A percentile compares a stretch with the other conserved stretches of the same genome.
Evolutionary conservation across 768 basidiomycete species (phyloP).

Genomic region (Kwoniella sp.): DNA sequence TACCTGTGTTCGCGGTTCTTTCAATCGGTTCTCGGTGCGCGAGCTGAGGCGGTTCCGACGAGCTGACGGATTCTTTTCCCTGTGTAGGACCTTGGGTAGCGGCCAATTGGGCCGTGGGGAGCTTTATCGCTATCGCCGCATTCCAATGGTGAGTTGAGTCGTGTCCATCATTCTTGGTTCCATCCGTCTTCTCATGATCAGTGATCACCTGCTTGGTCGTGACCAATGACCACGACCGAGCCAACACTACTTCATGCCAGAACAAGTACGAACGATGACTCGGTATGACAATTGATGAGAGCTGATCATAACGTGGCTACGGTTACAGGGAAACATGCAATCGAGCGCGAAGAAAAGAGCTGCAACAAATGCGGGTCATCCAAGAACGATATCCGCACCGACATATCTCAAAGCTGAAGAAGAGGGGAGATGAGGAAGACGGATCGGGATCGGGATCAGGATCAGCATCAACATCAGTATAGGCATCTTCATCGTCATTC

Average conservation of each 20-base stretch:
- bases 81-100: conserved; percentile 28
- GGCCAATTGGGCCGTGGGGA: conserved; percentile 52
- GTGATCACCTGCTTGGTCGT: too few species aligned
- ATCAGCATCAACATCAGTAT: background rate
- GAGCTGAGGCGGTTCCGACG: background rate
- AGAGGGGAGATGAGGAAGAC: conserved; percentile 9
- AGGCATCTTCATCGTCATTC: background rate
- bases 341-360: conserved; percentile 45
- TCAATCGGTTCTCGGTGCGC: too few species aligned
- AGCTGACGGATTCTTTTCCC: conserved; percentile 1
- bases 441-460: background rate
- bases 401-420: conserved; percentile 51
- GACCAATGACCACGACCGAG: too few species aligned
- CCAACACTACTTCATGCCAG: too few species aligned
- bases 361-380: conserved; percentile 49
- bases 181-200: too few species aligned
- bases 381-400: conserved; percentile 53
- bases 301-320: background rate
- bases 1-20: background rate
- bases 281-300: too few species aligned
- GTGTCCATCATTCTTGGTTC: too few species aligned
- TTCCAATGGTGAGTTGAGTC: conserved; percentile 45
- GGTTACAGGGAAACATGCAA: conserved; percentile 49
- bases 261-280: too few species aligned
- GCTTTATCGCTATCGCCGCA: conserved; percentile 45